These are phyloP conservation scores for Candolleomyces aberdarensis DNA, from an alignment of 768 basidiomycete species.

Conservation along the genomic window DNA sequence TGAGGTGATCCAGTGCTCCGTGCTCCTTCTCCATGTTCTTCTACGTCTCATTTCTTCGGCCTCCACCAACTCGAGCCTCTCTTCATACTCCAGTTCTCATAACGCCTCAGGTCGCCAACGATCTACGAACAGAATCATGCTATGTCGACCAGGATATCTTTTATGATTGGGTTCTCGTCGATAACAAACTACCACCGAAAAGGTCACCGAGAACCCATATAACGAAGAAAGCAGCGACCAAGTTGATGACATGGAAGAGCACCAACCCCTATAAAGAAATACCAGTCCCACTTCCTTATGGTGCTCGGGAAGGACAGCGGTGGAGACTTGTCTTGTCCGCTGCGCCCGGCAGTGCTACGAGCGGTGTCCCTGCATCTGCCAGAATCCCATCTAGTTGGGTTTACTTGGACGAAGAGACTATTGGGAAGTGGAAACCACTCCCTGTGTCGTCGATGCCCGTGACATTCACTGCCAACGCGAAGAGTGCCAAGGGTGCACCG, in stretches of 20 bases:
- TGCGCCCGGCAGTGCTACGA: slow-evolving; percentile 12
- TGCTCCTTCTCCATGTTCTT: slow-evolving; percentile 59
- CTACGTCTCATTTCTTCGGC: slow-evolving; percentile 87
- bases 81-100: slow-evolving; percentile 46
- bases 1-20: background rate
- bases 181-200: background rate
- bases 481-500: slow-evolving; percentile 22
- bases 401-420: slow-evolving; percentile 35
- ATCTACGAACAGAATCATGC: slow-evolving; percentile 78
- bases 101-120: slow-evolving; percentile 86
- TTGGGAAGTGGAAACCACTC: slow-evolving; percentile 46
- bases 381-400: slow-evolving; percentile 23
- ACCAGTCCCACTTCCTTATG: slow-evolving; percentile 58
- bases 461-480: slow-evolving; percentile 23
- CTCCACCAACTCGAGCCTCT: slow-evolving; percentile 60
- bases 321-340: slow-evolving; percentile 68
- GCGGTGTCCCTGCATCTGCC: background rate
- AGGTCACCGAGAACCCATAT: slow-evolving; percentile 11
- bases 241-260: slow-evolving; percentile 73
- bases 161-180: slow-evolving; percentile 56
- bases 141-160: slow-evolving; percentile 57
- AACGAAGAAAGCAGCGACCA: slow-evolving; percentile 19
- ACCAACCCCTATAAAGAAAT: slow-evolving; percentile 75
- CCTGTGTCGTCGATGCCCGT: slow-evolving; percentile 73
- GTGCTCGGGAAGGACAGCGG: slow-evolving; percentile 46